These are phyloP conservation scores for Collybia nuda DNA, from an alignment of 768 basidiomycete genomes.

Conservation along the genomic window DNA sequence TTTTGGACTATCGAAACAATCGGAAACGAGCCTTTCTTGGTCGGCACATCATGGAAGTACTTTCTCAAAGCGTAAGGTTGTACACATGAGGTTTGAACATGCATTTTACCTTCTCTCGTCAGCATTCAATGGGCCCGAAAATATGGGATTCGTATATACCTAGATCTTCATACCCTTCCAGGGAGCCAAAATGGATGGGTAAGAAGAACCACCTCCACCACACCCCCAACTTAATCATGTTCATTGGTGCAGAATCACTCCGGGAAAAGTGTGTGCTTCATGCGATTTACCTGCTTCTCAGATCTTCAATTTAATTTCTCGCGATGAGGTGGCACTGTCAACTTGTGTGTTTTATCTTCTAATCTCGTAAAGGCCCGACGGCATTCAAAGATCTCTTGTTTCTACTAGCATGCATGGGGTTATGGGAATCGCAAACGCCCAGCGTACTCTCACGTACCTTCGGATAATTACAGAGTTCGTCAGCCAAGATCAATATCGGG, in stretches of 20 bases:
- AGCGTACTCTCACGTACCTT: conserved; percentile 76
- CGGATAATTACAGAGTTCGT: conserved; percentile 80
- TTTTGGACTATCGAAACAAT: conserved; percentile 87
- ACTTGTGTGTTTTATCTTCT: conserved; percentile 9
- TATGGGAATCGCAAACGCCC: conserved; percentile 87
- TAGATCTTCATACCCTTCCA: conserved; percentile 80
- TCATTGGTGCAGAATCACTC: conserved; percentile 33
- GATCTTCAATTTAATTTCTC: no score
- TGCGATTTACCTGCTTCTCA: conserved; percentile 8
- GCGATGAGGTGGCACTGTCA: conserved; percentile 5
- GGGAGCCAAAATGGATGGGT: conserved; percentile 72
- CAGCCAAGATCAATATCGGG: conserved; percentile 53
- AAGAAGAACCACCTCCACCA: not conserved
- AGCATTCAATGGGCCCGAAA: conserved; percentile 84
- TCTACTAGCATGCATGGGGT: conserved; percentile 41
- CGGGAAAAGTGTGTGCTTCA: conserved; percentile 18
- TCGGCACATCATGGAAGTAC: conserved; percentile 72
- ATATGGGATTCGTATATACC: conserved; percentile 81
- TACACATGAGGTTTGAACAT: not conserved
- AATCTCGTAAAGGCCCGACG: conserved; percentile 44
- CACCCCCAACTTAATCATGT: conserved; percentile 7
- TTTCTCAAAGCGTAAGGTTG: conserved; percentile 36
- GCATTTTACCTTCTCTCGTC: conserved; percentile 42
- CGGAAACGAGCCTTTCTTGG: conserved; percentile 75
- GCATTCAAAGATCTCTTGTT: conserved; percentile 32